A percentile compares a stretch with the other conserved stretches of the same genome.
Evolutionary conservation across 192 early-diverging fungal species (phyloP).

Genomic region (Chytriomyces confervae): DNA sequence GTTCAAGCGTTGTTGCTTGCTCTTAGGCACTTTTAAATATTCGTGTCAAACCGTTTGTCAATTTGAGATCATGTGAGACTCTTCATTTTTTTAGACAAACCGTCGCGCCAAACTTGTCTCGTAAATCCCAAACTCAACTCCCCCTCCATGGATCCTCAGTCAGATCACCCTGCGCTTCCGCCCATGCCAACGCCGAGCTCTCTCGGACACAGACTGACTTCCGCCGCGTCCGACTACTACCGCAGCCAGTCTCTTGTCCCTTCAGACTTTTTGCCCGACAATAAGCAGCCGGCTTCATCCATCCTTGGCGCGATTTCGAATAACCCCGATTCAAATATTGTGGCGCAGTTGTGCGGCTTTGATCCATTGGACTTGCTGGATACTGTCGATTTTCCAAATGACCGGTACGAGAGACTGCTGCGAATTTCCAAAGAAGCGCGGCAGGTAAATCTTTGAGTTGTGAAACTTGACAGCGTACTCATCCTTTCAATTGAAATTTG

Average conservation of each 20-base stretch:
- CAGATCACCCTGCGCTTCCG: too few species aligned
- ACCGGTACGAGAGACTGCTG: constrained; percentile 51
- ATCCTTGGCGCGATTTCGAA: constrained; percentile 2
- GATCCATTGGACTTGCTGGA: constrained; percentile 57
- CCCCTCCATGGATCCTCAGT: too few species aligned
- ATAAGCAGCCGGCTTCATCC: not conserved
- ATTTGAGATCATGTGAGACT: too few species aligned
- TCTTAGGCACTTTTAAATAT: not conserved
- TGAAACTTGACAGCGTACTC: not conserved
- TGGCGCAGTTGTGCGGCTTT: constrained; percentile 57
- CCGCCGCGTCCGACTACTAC: too few species aligned
- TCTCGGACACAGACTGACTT: too few species aligned
- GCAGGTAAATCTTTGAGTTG: not conserved
- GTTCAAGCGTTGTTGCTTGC: constrained; percentile 51
- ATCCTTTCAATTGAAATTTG: not conserved
- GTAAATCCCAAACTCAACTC: too few species aligned
- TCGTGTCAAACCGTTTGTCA: too few species aligned
- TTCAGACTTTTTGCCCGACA: too few species aligned
- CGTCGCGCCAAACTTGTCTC: too few species aligned
- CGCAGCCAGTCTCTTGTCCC: too few species aligned
- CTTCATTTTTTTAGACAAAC: too few species aligned
- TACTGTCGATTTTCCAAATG: constrained; percentile 62
- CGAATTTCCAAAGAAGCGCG: constrained; percentile 44
- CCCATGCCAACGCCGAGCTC: too few species aligned
- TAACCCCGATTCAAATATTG: constrained; percentile 14